Base-by-base conservation (phyloP, 2,329 filamentous ascomycete species). In the Hymenoscyphus linearis region DNA sequence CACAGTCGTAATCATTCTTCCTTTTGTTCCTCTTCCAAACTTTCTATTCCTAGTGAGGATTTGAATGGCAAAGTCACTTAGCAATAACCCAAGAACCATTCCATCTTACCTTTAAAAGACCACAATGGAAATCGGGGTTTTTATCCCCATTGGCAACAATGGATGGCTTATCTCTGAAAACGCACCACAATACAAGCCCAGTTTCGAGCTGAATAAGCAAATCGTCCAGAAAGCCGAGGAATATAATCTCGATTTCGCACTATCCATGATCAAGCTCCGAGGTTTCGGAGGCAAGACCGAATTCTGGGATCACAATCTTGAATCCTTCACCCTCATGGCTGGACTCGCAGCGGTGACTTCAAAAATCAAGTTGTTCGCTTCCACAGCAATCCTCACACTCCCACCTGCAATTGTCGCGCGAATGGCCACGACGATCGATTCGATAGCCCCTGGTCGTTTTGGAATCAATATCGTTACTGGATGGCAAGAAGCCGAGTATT, bases 391-490 rank as follows among this genome's bases (percentile, higher is more conserved):
- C 37, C 66, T 74, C 18, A 71, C 70, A 13, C 60, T 74, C 3
- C 72, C 72, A 7, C 72, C 71, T 4, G 68, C 71, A 0, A 60
- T 73, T 6, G 70, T 68, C 2, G 71, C 70, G 1, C 65, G 71
- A 27, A 74, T 74, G 72, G 71, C 71, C 2, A 66, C 65, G 0
- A 73, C 72, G 12, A 67, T 74, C 52, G 71, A 73, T 55, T 69
- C 67, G 3, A 69, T 74, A 22, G 72, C 71, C 2, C 71, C 72
- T 0, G 71, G 72, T 2, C 65, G 72, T 22, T 74, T 73, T 37
- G 71, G 72, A 2, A 55, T 74, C 55, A 74, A 74, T 59, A 73
- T 74, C 44, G 72, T 73, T 26, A 73, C 72, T 2, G 72, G 72
- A 4, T 74, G 72, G 72, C 72, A 73, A 55, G 62, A 67, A 56